Base-by-base conservation (phyloP, 805 yeast species). In the Jamesozyma spencerorum region DNA sequence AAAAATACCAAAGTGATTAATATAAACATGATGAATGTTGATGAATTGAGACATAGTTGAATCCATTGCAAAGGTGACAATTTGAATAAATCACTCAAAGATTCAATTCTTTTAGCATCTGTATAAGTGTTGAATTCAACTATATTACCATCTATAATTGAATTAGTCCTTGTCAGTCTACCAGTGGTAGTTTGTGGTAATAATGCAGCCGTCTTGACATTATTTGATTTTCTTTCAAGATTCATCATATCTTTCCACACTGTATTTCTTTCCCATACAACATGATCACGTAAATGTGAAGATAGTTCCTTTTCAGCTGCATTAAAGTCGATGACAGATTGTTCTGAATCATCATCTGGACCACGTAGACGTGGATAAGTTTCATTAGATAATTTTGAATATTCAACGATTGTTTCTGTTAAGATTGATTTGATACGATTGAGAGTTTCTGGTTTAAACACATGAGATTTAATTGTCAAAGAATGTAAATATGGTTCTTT, bases 221-320 rank as follows among this genome's bases (percentile, higher is more conserved):
- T 86, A 52, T 87, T 90, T 1, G 88, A 69, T 53, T 84, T 84
- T 50, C 95, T 74, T 58, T 88, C 96, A 51, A 88, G 63, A 18
- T 92, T 90, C 57, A 90, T 81, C 81, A 90, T 80, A 61, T 90
- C 97, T 57, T 92, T 80, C 98, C 98, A 90, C 22, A 90, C 97
- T 0, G 97, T 90, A 59, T 87, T 87, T 60, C 98, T 74, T 64
- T 90, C 97, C 94, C 96, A 90, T 15, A 88, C 95, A 28, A 90
- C 84, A 60, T 90, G 94, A 53, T 90, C 98, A 47, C 97, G 71
- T 47, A 90, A 64, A 64, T 76, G 72, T 44, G 74, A 54, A 40
- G 71, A 63, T 33, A 78, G 61, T 60, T 70, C 76, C 31, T 57
- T 53, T 39, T 65, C 66, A 0, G 88, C 83, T 34, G 37, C 43